These are phyloP conservation scores for Alternaria conjuncta DNA, from an alignment of 2,329 filamentous ascomycete species.

Conservation along the genomic window DNA sequence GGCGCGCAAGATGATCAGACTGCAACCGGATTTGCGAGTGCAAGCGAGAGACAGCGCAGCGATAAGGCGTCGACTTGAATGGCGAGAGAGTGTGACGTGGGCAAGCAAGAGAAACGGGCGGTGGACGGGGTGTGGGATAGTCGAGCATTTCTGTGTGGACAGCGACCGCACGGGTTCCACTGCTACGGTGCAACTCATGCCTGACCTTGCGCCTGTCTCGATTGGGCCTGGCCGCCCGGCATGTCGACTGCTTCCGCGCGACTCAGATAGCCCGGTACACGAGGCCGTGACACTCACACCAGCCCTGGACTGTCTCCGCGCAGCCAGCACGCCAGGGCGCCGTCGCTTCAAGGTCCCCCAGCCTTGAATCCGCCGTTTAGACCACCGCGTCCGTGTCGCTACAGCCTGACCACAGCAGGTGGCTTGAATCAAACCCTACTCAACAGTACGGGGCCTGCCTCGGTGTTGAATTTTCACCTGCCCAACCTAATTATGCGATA, in stretches of 20 bases:
- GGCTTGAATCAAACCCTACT: slow-evolving; percentile 12
- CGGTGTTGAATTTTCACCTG: slow-evolving; percentile 25
- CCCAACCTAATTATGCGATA: slow-evolving; percentile 21
- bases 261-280: slow-evolving; percentile 26
- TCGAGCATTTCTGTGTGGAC: slow-evolving; percentile 35
- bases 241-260: slow-evolving; percentile 27
- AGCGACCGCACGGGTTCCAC: slow-evolving; percentile 18
- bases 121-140: slow-evolving; percentile 30
- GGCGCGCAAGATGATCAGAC: slow-evolving; percentile 4
- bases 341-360: slow-evolving; percentile 22
- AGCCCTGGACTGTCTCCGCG: slow-evolving; percentile 7
- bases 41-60: slow-evolving; percentile 12
- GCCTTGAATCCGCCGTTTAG: slow-evolving; percentile 23
- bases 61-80: neutral
- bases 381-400: slow-evolving; percentile 17
- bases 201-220: neutral
- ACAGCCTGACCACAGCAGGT: slow-evolving; percentile 12
- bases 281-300: slow-evolving; percentile 17
- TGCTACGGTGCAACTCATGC: slow-evolving; percentile 27
- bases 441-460: slow-evolving; percentile 10
- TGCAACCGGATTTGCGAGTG: slow-evolving; percentile 4
- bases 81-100: slow-evolving; percentile 23
- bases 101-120: slow-evolving; percentile 24
- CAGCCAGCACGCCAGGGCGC: slow-evolving; percentile 12
- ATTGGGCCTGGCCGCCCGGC: slow-evolving; percentile 19